A percentile compares a stretch with the other conserved stretches of the same genome.
phyloP scores from a whole-genome alignment of 1,139 yeast genomes.

The Eremothecium gossypii region DNA sequence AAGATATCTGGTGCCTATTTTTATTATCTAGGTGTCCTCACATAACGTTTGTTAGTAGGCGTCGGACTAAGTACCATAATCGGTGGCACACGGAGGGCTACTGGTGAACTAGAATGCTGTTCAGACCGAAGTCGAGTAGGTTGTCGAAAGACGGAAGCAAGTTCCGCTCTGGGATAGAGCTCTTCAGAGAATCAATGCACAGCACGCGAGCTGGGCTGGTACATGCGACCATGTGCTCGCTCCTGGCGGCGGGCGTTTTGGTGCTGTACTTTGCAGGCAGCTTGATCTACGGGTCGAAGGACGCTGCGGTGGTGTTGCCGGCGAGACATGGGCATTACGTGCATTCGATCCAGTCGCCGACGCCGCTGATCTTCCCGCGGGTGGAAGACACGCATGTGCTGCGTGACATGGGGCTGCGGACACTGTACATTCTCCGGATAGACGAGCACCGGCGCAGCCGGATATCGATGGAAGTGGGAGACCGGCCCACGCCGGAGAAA shows the following conservation, averaged over 20 bases:
- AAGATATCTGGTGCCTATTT: too few species aligned
- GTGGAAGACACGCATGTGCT: constrained; percentile 56
- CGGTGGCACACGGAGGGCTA: background rate
- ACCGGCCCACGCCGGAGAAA: constrained; percentile 34
- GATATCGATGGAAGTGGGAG: constrained; percentile 40
- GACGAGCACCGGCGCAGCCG: constrained; percentile 37
- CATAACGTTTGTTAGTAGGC: too few species aligned
- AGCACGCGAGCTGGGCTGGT: constrained; percentile 4
- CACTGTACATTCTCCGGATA: constrained; percentile 39
- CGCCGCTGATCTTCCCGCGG: constrained; percentile 54
- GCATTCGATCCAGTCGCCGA: constrained; percentile 39
- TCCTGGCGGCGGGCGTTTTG: constrained; percentile 8
- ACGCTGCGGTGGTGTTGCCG: constrained; percentile 14
- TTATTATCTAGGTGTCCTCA: too few species aligned
- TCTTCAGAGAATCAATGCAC: constrained; percentile 1
- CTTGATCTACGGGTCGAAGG: background rate
- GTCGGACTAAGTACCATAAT: background rate
- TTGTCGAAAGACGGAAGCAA: background rate
- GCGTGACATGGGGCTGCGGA: constrained; percentile 44
- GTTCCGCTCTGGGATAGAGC: constrained; percentile 1
- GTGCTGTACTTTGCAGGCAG: constrained; percentile 9
- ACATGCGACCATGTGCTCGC: constrained; percentile 6
- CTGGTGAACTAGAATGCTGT: constrained; percentile 9
- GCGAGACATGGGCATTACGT: constrained; percentile 35
- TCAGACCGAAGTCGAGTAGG: constrained; percentile 13